A percentile compares a stretch with the other conserved stretches of the same genome.
These are phyloP conservation scores for Hansfordia pulvinata DNA, from an alignment of 2,329 filamentous ascomycete genomes.

Conservation along the genomic window DNA sequence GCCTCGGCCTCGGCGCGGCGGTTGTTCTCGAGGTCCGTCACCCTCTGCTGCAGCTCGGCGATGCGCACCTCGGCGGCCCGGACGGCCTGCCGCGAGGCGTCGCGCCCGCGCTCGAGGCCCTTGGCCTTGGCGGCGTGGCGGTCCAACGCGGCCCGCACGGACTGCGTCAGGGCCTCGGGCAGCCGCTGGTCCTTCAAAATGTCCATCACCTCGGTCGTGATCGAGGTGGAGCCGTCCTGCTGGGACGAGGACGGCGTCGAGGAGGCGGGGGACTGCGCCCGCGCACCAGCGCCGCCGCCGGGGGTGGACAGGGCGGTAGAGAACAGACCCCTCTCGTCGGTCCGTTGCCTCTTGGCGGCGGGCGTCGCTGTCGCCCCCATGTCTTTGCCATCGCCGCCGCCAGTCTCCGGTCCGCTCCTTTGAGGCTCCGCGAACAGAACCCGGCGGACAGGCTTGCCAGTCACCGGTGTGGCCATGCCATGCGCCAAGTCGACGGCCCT, in stretches of 20 bases:
- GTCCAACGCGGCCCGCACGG: conserved; percentile 31
- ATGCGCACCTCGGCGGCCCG: conserved; percentile 44
- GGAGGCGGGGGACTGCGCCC: conserved; percentile 9
- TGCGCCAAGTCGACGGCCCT: conserved; percentile 3
- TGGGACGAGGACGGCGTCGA: conserved; percentile 5
- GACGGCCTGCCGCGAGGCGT: conserved; percentile 48
- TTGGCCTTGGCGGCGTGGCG: conserved; percentile 42
- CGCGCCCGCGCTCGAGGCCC: conserved; percentile 50
- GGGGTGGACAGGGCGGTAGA: not conserved
- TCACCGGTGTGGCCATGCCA: conserved; percentile 14
- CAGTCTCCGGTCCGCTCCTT: not conserved
- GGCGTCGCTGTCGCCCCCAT: not conserved
- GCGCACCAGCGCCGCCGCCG: conserved; percentile 1
- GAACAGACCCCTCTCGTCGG: conserved; percentile 3
- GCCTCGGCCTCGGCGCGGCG: too few relatives aligned
- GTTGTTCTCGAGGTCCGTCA: conserved; percentile 26
- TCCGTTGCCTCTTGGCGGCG: conserved; percentile 9
- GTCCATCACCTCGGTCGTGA: conserved; percentile 32
- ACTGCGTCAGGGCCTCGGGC: conserved; percentile 18
- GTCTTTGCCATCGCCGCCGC: not conserved
- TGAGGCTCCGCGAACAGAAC: conserved; percentile 12
- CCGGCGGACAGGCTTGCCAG: conserved; percentile 12
- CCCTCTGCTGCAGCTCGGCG: conserved; percentile 19
- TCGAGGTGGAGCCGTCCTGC: conserved; percentile 8
- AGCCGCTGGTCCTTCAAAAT: conserved; percentile 31